Percentiles rank a stretch among this genome's conserved stretches.
These are phyloP conservation scores for Senecio squalidus DNA, from an alignment of 140 eudicot genomes.

Conservation along the genomic window DNA sequence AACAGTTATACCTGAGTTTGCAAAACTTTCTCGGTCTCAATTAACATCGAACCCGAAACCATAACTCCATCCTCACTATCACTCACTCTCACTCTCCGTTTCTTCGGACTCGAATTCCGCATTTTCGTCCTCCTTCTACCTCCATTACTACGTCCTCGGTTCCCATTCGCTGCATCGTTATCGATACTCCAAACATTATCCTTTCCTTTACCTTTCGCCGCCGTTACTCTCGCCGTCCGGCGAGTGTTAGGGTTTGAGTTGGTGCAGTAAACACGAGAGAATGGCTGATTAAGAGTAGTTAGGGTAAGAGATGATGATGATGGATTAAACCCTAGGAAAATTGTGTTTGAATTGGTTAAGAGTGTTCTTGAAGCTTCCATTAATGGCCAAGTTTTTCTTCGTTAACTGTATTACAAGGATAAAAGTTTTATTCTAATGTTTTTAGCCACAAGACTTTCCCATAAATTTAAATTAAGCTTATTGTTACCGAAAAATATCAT, in stretches of 20 bases:
- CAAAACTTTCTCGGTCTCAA: conserved; percentile 75
- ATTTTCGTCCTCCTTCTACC: conserved; percentile 28
- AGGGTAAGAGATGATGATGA: conserved; percentile 12
- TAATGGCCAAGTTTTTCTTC: conserved; percentile 46
- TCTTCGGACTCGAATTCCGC: conserved; percentile 14
- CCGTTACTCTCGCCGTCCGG: conserved; percentile 19
- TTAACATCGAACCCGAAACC: conserved; percentile 78
- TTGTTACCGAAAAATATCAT: too few species aligned
- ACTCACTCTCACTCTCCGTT: conserved; percentile 19
- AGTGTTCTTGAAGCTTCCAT: conserved; percentile 35
- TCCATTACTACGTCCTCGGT: conserved; percentile 33
- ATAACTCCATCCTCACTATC: conserved; percentile 29
- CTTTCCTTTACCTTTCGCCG: conserved; percentile 51
- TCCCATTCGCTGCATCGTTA: conserved; percentile 48
- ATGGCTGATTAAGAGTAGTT: conserved; percentile 21
- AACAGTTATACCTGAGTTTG: conserved; percentile 70
- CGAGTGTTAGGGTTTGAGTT: conserved; percentile 24
- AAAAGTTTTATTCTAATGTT: conserved; percentile 1
- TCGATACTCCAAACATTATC: conserved; percentile 93
- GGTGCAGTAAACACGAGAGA: conserved; percentile 16
- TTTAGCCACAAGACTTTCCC: too few species aligned
- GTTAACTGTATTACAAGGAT: conserved; percentile 13
- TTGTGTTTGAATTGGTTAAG: conserved; percentile 10
- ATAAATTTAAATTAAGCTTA: too few species aligned
- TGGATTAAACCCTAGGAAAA: conserved; percentile 15